Evolutionary conservation across 2,329 filamentous ascomycete species (phyloP), one percentile per base, ranked within the genome.

Genomic region (Hymenoscyphus infarciens): DNA sequence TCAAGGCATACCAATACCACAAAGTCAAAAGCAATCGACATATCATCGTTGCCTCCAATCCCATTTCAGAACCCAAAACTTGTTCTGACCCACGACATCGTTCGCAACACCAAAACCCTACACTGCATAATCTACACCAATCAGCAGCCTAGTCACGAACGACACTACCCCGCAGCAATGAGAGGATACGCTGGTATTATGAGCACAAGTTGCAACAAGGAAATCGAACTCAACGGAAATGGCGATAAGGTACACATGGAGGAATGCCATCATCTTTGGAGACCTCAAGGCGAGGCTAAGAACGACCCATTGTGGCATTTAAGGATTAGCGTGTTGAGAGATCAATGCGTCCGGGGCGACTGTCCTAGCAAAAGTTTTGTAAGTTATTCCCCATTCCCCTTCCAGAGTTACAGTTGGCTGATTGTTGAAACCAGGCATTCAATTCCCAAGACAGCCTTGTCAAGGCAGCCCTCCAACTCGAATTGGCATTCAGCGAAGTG

Each of bases 211-310:
- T 62, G 64, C 25, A 64, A 62, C 57, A 61, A 56, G 45, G 49
- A 61, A 8, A 57, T 62, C 54, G 59, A 66, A 29, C 60, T 67
- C 2, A 63, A 66, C 39, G 66, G 68, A 25, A 69, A 66, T 53
- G 69, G 68, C 29, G 63, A 67, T 35, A 67, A 67, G 38, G 65
- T 71, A 11, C 56, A 64, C 6, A 29, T 66, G 3, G 64, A 66
- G n/a, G 62, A 69, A 22, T 49, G 65, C n/a, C 64, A 69, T 29
- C 65, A 63, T 11, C 61, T 71, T 11, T 71, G 69, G 69, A 58
- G 64, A 38, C 68, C 64, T 39, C 59, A 63, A 2, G 58, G 27
- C 11, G 27, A 54, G 27, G 25, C 49, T 13, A 66, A 61, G 27
- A 52, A 61, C 35, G 58, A 63, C 29, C 69, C 69, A 19, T 33